Conservation (phyloP, 495 filamentous ascomycete species). For the Talaromyces trachyspermus region DNA sequence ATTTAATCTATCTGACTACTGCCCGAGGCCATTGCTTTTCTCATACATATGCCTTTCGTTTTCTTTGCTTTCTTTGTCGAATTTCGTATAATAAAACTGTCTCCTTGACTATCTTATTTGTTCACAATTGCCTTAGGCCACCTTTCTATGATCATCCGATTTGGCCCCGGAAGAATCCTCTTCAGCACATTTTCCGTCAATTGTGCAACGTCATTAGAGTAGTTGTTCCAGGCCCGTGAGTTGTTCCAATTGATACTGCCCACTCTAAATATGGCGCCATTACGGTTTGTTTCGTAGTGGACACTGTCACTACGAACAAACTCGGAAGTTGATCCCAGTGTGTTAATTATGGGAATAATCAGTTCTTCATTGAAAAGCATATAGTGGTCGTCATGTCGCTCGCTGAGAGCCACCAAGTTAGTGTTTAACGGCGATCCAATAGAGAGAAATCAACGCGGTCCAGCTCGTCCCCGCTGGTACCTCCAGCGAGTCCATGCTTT, state of each 20-base stretch:
- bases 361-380: slow-evolving; percentile 25
- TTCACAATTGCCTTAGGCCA: neutral
- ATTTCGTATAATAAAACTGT: neutral
- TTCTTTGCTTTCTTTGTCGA: no score
- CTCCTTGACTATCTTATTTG: neutral
- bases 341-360: slow-evolving; percentile 22
- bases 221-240: slow-evolving; percentile 16
- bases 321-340: slow-evolving; percentile 15
- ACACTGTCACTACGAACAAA: slow-evolving; percentile 21
- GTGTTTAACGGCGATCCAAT: slow-evolving; percentile 19
- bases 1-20: no score
- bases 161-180: neutral
- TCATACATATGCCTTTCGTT: no score
- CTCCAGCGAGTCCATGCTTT: slow-evolving; percentile 13
- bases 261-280: slow-evolving; percentile 19
- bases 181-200: slow-evolving; percentile 17
- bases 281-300: slow-evolving; percentile 16
- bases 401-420: slow-evolving; percentile 20
- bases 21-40: no score
- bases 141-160: neutral
- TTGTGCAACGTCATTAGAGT: slow-evolving; percentile 17
- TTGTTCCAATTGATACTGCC: slow-evolving; percentile 24
- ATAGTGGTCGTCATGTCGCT: slow-evolving; percentile 20
- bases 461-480: slow-evolving; percentile 20
- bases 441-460: slow-evolving; percentile 20